Percentiles rank a stretch among this genome's conserved stretches.
Conservation (phyloP, 768 basidiomycete species). For the Kwoniella sp. region DNA sequence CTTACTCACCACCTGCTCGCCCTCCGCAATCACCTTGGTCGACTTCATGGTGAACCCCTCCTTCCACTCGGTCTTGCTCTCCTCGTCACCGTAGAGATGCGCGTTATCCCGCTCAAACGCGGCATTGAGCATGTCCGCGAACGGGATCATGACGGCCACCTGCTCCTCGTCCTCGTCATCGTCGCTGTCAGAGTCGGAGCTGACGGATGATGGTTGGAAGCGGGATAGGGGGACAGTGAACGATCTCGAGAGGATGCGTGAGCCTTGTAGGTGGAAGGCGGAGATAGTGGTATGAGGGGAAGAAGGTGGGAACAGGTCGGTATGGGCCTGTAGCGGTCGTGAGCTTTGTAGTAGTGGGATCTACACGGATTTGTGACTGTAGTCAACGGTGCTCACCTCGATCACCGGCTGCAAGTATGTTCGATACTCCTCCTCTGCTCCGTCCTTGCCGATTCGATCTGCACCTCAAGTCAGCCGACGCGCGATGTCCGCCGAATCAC, state of each 20-base stretch:
- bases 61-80: background rate
- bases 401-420: slow-evolving; percentile 68
- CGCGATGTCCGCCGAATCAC: slow-evolving; percentile 3
- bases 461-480: slow-evolving; percentile 1
- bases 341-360: background rate
- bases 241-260: slow-evolving; percentile 83
- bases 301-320: slow-evolving; percentile 57
- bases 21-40: slow-evolving; percentile 66
- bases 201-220: too few species aligned
- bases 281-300: slow-evolving; percentile 62
- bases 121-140: slow-evolving; percentile 95
- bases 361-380: too few species aligned
- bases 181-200: slow-evolving; percentile 51
- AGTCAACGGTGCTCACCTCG: slow-evolving; percentile 61
- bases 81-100: slow-evolving; percentile 73
- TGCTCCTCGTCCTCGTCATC: slow-evolving; percentile 59
- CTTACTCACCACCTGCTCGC: slow-evolving; percentile 82
- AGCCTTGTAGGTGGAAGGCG: slow-evolving; percentile 82
- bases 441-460: slow-evolving; percentile 82
- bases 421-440: slow-evolving; percentile 70
- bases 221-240: slow-evolving; percentile 69
- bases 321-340: slow-evolving; percentile 24
- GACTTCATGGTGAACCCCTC: slow-evolving; percentile 51
- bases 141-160: slow-evolving; percentile 84
- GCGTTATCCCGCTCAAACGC: slow-evolving; percentile 79